These are phyloP conservation scores for Fusarium veterinarium DNA, from an alignment of 2,329 filamentous ascomycete genomes.

Conservation along the genomic window DNA sequence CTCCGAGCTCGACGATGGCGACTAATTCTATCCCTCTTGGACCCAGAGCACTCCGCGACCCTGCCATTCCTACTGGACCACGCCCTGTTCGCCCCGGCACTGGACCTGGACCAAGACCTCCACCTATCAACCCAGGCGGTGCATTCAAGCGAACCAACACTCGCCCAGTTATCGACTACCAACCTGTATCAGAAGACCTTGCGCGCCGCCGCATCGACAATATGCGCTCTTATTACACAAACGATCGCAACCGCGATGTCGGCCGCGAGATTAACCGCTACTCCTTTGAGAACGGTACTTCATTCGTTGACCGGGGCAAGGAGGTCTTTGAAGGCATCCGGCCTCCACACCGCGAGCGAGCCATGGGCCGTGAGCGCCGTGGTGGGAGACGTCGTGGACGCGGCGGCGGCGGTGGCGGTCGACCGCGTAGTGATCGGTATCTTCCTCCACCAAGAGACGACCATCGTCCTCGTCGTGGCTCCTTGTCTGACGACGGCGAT, in stretches of 20 bases:
- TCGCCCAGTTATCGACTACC: conserved; percentile 57
- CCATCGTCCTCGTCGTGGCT: conserved; percentile 23
- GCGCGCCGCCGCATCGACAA: conserved; percentile 72
- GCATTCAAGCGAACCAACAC: conserved; percentile 53
- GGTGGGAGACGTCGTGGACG: conserved; percentile 49
- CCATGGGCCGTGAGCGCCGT: conserved; percentile 51
- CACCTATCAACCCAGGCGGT: conserved; percentile 34
- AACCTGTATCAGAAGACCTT: conserved; percentile 72
- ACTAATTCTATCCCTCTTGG: conserved; percentile 53
- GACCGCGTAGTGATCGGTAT: conserved; percentile 50
- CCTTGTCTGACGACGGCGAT: conserved; percentile 20
- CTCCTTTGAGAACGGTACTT: conserved; percentile 75
- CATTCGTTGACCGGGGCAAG: conserved; percentile 77
- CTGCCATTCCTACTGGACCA: conserved; percentile 50
- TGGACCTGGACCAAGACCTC: conserved; percentile 42
- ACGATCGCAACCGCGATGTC: conserved; percentile 54
- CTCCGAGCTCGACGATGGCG: conserved; percentile 35
- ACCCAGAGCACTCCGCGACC: conserved; percentile 47
- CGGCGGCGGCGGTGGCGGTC: conserved; percentile 43
- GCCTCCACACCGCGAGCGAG: conserved; percentile 65
- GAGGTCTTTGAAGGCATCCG: conserved; percentile 76
- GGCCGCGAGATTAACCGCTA: conserved; percentile 72
- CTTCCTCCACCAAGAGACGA: conserved; percentile 41
- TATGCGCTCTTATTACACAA: conserved; percentile 61
- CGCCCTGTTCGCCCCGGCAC: conserved; percentile 52